A percentile compares a stretch with the other conserved stretches of the same genome.
Evolutionary conservation across 2,329 filamentous ascomycete genomes (phyloP).

Genomic region (Aspergillus eucalypticola): DNA sequence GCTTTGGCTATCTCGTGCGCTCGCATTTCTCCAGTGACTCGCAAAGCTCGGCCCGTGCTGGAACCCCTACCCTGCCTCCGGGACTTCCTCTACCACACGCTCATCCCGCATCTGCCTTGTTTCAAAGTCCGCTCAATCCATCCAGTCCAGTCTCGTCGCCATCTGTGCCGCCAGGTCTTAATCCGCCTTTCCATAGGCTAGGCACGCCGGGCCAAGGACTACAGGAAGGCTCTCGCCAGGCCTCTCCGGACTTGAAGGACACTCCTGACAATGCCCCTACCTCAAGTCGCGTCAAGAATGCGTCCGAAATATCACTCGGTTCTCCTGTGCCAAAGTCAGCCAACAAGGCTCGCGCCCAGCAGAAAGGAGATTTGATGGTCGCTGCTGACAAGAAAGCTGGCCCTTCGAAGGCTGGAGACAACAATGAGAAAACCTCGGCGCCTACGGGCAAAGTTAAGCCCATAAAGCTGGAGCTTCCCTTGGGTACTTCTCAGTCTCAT

Average conservation of each 20-base stretch:
- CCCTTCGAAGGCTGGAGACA: slow-evolving; percentile 11
- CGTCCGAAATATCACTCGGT: slow-evolving; percentile 42
- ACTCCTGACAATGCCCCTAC: slow-evolving; percentile 23
- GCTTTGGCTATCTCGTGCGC: slow-evolving; percentile 38
- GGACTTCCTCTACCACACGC: slow-evolving; percentile 45
- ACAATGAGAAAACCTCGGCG: slow-evolving; percentile 12
- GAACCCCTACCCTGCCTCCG: slow-evolving; percentile 44
- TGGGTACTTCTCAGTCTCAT: slow-evolving; percentile 19
- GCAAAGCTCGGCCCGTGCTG: slow-evolving; percentile 32
- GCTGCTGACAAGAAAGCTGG: slow-evolving; percentile 21
- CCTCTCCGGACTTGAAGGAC: slow-evolving; percentile 30
- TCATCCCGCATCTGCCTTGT: slow-evolving; percentile 38
- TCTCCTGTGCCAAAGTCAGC: slow-evolving; percentile 42
- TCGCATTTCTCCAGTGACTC: slow-evolving; percentile 37
- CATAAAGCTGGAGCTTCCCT: slow-evolving; percentile 36
- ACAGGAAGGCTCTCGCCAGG: slow-evolving; percentile 26
- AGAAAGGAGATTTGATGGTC: slow-evolving; percentile 23
- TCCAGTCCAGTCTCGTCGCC: slow-evolving; percentile 34
- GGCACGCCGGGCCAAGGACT: slow-evolving; percentile 33
- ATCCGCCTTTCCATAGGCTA: slow-evolving; percentile 25
- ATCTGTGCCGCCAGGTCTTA: slow-evolving; percentile 33
- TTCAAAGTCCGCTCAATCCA: slow-evolving; percentile 32
- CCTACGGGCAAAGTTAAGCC: slow-evolving; percentile 31
- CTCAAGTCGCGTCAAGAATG: slow-evolving; percentile 31
- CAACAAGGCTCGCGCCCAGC: slow-evolving; percentile 28